Evolutionary conservation across 1,139 yeast genomes (phyloP).

Genomic region (Hyphopichia fennica): DNA sequence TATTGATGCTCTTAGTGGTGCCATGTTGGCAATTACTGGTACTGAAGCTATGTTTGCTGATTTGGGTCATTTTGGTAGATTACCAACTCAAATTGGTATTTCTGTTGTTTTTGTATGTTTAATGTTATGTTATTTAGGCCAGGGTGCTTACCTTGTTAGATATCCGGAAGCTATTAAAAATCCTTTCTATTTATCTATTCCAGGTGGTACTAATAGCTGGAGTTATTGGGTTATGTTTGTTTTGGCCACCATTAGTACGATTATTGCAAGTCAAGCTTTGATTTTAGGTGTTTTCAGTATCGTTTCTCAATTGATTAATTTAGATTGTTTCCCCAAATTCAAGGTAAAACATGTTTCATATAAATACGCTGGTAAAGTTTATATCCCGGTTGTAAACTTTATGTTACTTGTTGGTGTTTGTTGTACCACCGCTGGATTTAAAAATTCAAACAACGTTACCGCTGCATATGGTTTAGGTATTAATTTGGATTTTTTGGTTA

Average conservation of each 20-base stretch:
- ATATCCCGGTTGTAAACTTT: conserved; percentile 51
- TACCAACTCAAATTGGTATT: conserved; percentile 50
- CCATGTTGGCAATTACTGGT: conserved; percentile 59
- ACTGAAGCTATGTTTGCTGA: conserved; percentile 67
- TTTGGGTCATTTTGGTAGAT: conserved; percentile 53
- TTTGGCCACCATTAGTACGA: conserved; percentile 53
- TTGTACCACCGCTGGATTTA: conserved; percentile 52
- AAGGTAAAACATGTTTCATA: conserved; percentile 45
- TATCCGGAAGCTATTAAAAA: conserved; percentile 42
- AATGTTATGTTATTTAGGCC: conserved; percentile 55
- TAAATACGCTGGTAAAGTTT: conserved; percentile 47
- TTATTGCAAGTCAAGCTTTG: conserved; percentile 61
- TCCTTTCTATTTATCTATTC: conserved; percentile 50
- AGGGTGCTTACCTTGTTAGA: conserved; percentile 48
- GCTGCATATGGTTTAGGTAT: conserved; percentile 65
- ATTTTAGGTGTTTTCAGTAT: conserved; percentile 57
- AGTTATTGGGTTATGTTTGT: conserved; percentile 55
- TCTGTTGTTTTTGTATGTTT: conserved; percentile 51
- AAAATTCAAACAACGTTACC: conserved; percentile 49
- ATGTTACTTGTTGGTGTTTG: conserved; percentile 50
- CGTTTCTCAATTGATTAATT: conserved; percentile 48
- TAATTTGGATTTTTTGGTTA: conserved; percentile 53
- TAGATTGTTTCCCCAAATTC: conserved; percentile 55
- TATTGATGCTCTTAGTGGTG: conserved; percentile 48
- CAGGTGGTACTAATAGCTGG: conserved; percentile 46